These are phyloP conservation scores for Holtermannia corniformis DNA, from an alignment of 768 basidiomycete species.

Conservation along the genomic window DNA sequence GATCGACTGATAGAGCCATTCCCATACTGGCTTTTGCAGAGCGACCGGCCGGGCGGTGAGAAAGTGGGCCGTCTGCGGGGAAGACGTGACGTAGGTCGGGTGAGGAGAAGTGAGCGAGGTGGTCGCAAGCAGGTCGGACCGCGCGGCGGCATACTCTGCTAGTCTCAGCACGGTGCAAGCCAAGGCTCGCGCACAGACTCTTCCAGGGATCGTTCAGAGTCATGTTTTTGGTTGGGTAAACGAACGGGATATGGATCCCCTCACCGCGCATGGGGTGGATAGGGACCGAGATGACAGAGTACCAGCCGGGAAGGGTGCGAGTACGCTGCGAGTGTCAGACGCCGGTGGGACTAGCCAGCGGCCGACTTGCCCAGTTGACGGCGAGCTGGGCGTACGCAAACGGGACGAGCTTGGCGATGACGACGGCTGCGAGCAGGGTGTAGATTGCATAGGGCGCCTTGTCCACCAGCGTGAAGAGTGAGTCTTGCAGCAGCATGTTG, in stretches of 20 bases:
- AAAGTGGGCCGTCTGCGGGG: constrained; percentile 1
- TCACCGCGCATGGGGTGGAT: too few relatives aligned
- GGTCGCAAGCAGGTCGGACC: constrained; percentile 18
- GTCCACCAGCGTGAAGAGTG: too few relatives aligned
- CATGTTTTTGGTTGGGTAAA: constrained; percentile 12
- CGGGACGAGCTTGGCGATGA: too few relatives aligned
- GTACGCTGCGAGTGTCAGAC: constrained; percentile 9
- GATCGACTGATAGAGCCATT: constrained; percentile 11
- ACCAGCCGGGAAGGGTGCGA: constrained; percentile 20
- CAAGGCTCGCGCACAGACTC: constrained; percentile 10
- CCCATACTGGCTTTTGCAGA: constrained; percentile 12
- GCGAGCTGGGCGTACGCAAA: too few relatives aligned
- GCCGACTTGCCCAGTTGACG: too few relatives aligned
- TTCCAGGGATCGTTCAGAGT: constrained; percentile 20
- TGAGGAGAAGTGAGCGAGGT: constrained; percentile 11
- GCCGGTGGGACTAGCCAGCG: constrained; percentile 16
- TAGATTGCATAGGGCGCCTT: too few relatives aligned
- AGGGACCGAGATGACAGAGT: too few relatives aligned
- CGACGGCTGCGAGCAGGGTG: too few relatives aligned
- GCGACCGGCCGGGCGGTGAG: constrained; percentile 1
- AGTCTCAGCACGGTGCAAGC: background rate
- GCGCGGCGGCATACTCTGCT: constrained; percentile 15
- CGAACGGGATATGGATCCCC: constrained; percentile 21
- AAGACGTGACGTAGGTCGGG: constrained; percentile 14
- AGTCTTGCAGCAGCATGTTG: too few relatives aligned